A percentile compares a stretch with the other conserved stretches of the same genome.
Conservation (phyloP, 495 filamentous ascomycete species). For the Penicillium salamii region DNA sequence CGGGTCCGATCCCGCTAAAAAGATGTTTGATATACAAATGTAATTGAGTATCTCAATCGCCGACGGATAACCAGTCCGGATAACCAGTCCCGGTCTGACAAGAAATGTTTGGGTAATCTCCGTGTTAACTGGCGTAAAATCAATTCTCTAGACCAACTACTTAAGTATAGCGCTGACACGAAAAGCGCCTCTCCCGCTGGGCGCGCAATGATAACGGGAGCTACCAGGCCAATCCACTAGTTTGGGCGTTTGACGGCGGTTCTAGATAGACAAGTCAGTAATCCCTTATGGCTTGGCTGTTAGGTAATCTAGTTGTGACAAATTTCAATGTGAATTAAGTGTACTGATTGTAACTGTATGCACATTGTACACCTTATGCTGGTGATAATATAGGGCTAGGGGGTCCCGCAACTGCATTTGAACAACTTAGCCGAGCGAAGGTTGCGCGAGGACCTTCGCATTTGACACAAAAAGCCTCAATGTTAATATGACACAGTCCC, state of each 20-base stretch:
- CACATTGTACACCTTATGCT: too few species aligned
- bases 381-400: neutral
- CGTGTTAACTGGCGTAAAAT: conserved; percentile 1
- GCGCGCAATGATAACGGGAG: conserved; percentile 6
- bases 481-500: neutral
- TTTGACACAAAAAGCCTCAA: neutral
- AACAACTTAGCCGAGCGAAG: neutral
- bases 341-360: too few species aligned
- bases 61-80: neutral
- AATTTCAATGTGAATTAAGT: too few species aligned
- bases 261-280: neutral
- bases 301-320: conserved; percentile 1
- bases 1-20: neutral
- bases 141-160: neutral
- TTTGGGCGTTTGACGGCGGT: conserved; percentile 1
- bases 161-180: conserved; percentile 11
- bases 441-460: neutral
- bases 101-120: neutral
- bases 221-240: neutral
- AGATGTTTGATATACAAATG: neutral
- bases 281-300: neutral
- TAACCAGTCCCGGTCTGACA: too few species aligned
- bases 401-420: neutral
- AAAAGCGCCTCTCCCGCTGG: conserved; percentile 26
- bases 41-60: neutral